Evolutionary conservation across 768 basidiomycete species (phyloP), one percentile per base, ranked within the genome.

Genomic region (Serendipita vermifera): DNA sequence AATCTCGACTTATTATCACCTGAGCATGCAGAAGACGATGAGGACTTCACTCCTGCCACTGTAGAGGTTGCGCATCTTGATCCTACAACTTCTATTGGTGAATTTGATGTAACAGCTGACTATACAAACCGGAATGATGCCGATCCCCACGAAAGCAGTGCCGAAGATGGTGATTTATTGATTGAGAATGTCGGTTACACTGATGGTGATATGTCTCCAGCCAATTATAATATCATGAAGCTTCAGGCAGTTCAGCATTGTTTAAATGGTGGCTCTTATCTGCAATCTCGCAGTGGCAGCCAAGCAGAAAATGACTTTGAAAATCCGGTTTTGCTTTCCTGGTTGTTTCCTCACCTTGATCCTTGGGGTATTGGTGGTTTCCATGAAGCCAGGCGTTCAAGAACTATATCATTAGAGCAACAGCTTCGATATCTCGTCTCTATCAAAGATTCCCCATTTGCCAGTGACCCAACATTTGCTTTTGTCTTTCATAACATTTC

Each of bases 361-460:
- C 74, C 74, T 0, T 75, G 68, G 61, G 72, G 75, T 0, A 58
- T 69, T 22, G 72, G 75, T 1, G 73, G 74, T 1, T 71, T 73
- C 58, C 69, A 76, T n/a, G n/a, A n/a, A n/a, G n/a, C n/a, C n/a
- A n/a, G n/a, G n/a, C n/a, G n/a, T n/a, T n/a, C n/a, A n/a, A n/a
- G n/a, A n/a, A n/a, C n/a, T n/a, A n/a, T n/a, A n/a, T n/a, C n/a
- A n/a, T n/a, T n/a, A n/a, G n/a, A n/a, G n/a, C n/a, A n/a, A n/a
- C n/a, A n/a, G n/a, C n/a, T n/a, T n/a, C n/a, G n/a, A n/a, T n/a
- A n/a, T n/a, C n/a, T n/a, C n/a, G n/a, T n/a, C n/a, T n/a, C n/a
- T n/a, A n/a, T n/a, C n/a, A n/a, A n/a, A n/a, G n/a, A 75, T 57
- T 40, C 57, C 0, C 59, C 63, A 0, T 77, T 75, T 58, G 68